Percentiles rank a stretch among this genome's conserved stretches.
Evolutionary conservation across 306 rosid genomes (phyloP).

Genomic region (Vigna hirtella): DNA sequence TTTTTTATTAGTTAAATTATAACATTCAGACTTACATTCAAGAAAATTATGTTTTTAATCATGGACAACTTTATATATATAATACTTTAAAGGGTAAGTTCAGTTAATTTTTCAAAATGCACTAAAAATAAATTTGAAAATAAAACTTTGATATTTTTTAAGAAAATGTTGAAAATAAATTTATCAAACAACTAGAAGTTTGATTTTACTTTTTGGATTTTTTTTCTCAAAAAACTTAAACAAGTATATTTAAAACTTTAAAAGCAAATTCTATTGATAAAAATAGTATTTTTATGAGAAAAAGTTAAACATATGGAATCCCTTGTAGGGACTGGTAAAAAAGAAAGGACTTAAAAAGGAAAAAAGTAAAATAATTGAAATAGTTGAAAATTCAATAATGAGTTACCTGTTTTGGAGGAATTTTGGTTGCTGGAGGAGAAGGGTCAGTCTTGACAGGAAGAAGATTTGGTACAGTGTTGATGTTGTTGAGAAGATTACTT

Average conservation of each 20-base stretch:
- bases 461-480: slow-evolving; percentile 57
- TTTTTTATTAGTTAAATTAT: neutral
- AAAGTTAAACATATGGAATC: neutral
- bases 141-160: neutral
- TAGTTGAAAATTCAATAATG: neutral
- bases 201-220: neutral
- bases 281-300: neutral
- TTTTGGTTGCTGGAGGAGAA: slow-evolving; percentile 49
- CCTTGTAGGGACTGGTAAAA: neutral
- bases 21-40: neutral
- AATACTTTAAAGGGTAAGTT: too few relatives aligned
- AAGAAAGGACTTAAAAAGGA: neutral
- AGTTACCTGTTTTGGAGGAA: slow-evolving; percentile 54
- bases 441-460: slow-evolving; percentile 45
- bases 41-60: neutral
- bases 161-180: neutral
- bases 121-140: neutral
- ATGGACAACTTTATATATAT: too few relatives aligned
- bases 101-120: too few relatives aligned
- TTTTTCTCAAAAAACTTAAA: neutral
- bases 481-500: slow-evolving; percentile 53
- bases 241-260: neutral
- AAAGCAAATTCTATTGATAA: neutral
- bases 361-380: slow-evolving; percentile 1
- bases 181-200: neutral